A percentile compares a stretch with the other conserved stretches of the same genome.
phyloP scores from a whole-genome alignment of 306 rosid genomes.

The Lupinus albus region DNA sequence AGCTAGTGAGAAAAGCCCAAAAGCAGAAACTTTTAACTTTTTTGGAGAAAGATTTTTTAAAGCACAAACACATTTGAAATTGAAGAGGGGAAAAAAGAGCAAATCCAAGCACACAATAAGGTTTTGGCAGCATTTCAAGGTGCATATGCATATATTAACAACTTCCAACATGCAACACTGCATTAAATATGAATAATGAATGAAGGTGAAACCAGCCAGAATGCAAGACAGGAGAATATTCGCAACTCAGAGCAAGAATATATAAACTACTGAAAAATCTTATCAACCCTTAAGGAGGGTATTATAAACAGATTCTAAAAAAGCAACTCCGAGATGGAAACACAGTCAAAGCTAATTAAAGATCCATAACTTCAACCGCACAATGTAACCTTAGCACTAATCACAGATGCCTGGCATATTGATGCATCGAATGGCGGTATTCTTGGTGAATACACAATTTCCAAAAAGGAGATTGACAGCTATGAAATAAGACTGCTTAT shows the following conservation, averaged over 20 bases:
- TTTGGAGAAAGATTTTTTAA: not conserved
- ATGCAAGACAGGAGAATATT: constrained; percentile 21
- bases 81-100: constrained; percentile 26
- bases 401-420: constrained; percentile 8
- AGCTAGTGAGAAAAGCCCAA: not conserved
- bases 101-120: constrained; percentile 2
- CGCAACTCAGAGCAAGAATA: constrained; percentile 17
- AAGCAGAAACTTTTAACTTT: not conserved
- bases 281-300: not conserved
- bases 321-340: constrained; percentile 31
- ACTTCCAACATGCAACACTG: not conserved
- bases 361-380: constrained; percentile 10
- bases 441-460: not conserved
- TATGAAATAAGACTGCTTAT: constrained; percentile 6
- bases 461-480: constrained; percentile 36
- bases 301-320: constrained; percentile 27
- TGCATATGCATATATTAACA: constrained; percentile 4
- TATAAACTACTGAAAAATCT: constrained; percentile 8
- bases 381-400: constrained; percentile 25
- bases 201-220: not conserved
- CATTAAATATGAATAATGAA: constrained; percentile 10
- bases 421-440: constrained; percentile 1
- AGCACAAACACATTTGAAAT: constrained; percentile 15
- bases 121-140: constrained; percentile 24
- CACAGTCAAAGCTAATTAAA: constrained; percentile 11